Evolutionary conservation across 2,329 filamentous ascomycete genomes (phyloP).

Genomic region (Ustilaginoidea virens): DNA sequence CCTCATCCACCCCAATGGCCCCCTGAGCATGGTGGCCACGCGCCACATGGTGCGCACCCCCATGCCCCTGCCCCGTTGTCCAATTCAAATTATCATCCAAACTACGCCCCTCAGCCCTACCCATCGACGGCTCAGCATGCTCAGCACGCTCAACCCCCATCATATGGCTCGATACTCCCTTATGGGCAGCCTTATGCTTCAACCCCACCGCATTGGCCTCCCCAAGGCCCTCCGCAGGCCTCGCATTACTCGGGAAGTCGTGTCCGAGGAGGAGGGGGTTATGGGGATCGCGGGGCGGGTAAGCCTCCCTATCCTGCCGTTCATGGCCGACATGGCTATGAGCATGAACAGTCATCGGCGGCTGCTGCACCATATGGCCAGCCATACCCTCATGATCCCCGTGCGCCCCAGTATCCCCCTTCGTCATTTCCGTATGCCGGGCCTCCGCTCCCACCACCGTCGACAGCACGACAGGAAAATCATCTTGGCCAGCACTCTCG

Average conservation of each 20-base stretch:
- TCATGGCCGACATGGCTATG: constrained; percentile 19
- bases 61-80: constrained; percentile 33
- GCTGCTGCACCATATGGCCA: constrained; percentile 21
- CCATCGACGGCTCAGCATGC: constrained; percentile 21
- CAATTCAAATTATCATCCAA: constrained; percentile 40
- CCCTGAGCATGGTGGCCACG: constrained; percentile 19
- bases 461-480: constrained; percentile 17
- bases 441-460: constrained; percentile 22
- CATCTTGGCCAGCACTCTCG: constrained; percentile 20
- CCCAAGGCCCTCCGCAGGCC: constrained; percentile 16
- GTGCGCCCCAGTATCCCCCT: constrained; percentile 19
- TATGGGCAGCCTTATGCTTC: constrained; percentile 22
- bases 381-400: constrained; percentile 25
- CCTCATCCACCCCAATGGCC: constrained; percentile 26
- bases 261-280: constrained; percentile 29
- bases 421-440: constrained; percentile 22
- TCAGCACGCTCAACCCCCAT: constrained; percentile 28
- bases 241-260: constrained; percentile 23
- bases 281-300: constrained; percentile 27
- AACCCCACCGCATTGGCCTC: constrained; percentile 9
- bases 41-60: constrained; percentile 24
- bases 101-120: constrained; percentile 41
- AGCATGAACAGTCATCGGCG: constrained; percentile 17
- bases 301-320: constrained; percentile 15
- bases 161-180: constrained; percentile 25